A percentile compares a stretch with the other conserved stretches of the same genome.
Conservation (phyloP, 2,329 filamentous ascomycete species). For the Bipolaris zeicola region DNA sequence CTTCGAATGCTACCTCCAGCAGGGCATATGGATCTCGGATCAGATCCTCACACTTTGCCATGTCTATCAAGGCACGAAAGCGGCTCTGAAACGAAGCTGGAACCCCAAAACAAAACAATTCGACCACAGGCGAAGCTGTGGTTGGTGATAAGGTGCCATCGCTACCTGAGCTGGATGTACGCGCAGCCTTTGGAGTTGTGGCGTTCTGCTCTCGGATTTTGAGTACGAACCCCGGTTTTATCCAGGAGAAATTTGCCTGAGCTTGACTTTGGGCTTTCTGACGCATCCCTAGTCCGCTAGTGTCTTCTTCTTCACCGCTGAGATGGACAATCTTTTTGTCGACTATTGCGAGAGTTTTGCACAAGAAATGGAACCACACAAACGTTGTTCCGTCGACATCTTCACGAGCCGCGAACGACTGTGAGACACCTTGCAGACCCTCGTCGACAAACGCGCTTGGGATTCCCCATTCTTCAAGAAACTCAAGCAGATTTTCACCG, state of each 20-base stretch:
- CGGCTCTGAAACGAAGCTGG: conserved; percentile 22
- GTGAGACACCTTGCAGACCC: conserved; percentile 31
- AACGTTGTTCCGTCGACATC: conserved; percentile 23
- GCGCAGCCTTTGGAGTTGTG: conserved; percentile 5
- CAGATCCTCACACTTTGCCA: conserved; percentile 25
- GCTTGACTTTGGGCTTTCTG: conserved; percentile 14
- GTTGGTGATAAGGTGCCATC: conserved; percentile 12
- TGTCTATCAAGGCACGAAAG: conserved; percentile 19
- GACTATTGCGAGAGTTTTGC: conserved; percentile 27
- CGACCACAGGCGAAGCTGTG: conserved; percentile 12
- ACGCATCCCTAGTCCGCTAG: neutral
- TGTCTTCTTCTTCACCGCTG: neutral
- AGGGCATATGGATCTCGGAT: conserved; percentile 41
- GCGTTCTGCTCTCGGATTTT: conserved; percentile 18
- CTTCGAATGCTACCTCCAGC: conserved; percentile 39
- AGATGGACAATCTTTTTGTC: conserved; percentile 15
- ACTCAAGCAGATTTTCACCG: conserved; percentile 13
- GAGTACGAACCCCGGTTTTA: conserved; percentile 35
- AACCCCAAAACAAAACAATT: conserved; percentile 40
- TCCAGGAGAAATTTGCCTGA: conserved; percentile 33
- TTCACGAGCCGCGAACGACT: conserved; percentile 34
- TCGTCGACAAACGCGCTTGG: conserved; percentile 36
- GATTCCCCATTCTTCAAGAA: conserved; percentile 29
- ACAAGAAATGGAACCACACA: conserved; percentile 41
- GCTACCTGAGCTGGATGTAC: conserved; percentile 22